Conservation (phyloP, 208 protist genomes). For the Herpetomonas samuelpessoai region DNA sequence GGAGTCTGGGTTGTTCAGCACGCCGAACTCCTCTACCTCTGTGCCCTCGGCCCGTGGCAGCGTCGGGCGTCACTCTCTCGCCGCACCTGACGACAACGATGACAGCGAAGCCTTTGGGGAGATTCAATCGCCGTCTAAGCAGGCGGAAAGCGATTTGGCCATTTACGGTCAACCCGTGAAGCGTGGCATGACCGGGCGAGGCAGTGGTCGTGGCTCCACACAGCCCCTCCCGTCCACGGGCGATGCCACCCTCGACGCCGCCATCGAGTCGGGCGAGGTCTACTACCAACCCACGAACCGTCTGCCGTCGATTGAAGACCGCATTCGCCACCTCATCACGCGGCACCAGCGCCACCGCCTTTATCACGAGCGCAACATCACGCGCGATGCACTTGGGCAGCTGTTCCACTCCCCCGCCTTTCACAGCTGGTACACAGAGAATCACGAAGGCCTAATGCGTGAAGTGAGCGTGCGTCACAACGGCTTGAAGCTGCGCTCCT, state of each 20-base stretch:
- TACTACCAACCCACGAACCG: constrained; percentile 11
- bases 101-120: neutral
- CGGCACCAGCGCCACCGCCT: constrained; percentile 14
- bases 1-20: constrained; percentile 2
- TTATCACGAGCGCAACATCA: constrained; percentile 34
- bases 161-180: constrained; percentile 1
- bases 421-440: constrained; percentile 43
- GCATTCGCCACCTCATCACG: constrained; percentile 17
- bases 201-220: neutral
- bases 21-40: neutral
- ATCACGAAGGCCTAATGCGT: constrained; percentile 42
- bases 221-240: neutral
- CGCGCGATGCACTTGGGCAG: constrained; percentile 30
- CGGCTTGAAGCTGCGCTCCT: constrained; percentile 23
- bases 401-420: constrained; percentile 56
- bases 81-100: neutral
- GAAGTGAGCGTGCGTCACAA: constrained; percentile 34
- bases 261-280: constrained; percentile 19
- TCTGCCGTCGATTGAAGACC: constrained; percentile 11
- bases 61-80: too few relatives aligned
- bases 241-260: constrained; percentile 2
- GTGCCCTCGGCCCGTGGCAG: neutral
- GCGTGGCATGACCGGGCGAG: constrained; percentile 7
- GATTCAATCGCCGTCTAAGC: neutral
- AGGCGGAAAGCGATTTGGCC: neutral